A percentile compares a stretch with the other conserved stretches of the same genome.
phyloP scores from a whole-genome alignment of 495 filamentous ascomycete species.

The Penicillium cosmopolitanum region DNA sequence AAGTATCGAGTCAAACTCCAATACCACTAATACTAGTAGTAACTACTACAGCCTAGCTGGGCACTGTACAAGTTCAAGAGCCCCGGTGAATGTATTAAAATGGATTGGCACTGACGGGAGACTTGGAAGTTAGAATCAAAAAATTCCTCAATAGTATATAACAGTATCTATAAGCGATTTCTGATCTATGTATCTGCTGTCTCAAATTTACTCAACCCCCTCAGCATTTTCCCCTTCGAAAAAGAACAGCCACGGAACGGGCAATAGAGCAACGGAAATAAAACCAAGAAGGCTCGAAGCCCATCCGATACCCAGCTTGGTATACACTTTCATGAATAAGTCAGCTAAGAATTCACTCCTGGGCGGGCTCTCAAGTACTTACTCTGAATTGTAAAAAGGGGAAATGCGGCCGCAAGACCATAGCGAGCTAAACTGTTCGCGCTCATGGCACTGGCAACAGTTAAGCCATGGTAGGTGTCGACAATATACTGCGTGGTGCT shows the following conservation, averaged over 20 bases:
- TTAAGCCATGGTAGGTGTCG: constrained; percentile 56
- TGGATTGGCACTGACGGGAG: too few species aligned
- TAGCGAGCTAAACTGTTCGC: constrained; percentile 67
- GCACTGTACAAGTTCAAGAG: too few species aligned
- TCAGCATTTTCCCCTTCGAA: constrained; percentile 17
- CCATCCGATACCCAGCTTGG: constrained; percentile 59
- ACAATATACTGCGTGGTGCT: constrained; percentile 52
- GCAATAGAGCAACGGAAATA: constrained; percentile 56
- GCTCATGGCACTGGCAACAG: constrained; percentile 28
- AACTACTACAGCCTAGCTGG: too few species aligned
- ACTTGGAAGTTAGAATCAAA: too few species aligned
- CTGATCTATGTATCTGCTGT: constrained; percentile 3
- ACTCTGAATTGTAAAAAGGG: constrained; percentile 65
- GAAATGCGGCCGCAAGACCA: constrained; percentile 63
- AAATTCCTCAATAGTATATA: too few species aligned
- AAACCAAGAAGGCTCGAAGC: constrained; percentile 62
- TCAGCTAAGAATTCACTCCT: not conserved
- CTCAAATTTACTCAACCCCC: constrained; percentile 22
- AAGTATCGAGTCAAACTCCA: too few species aligned
- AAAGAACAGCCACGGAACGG: constrained; percentile 51
- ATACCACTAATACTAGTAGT: too few species aligned
- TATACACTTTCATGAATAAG: constrained; percentile 51
- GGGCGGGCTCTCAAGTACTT: constrained; percentile 23
- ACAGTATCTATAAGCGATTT: not conserved
- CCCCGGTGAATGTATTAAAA: too few species aligned